These are phyloP conservation scores for Cornus suecica DNA, from an alignment of 148 eudicot genomes.

Conservation along the genomic window DNA sequence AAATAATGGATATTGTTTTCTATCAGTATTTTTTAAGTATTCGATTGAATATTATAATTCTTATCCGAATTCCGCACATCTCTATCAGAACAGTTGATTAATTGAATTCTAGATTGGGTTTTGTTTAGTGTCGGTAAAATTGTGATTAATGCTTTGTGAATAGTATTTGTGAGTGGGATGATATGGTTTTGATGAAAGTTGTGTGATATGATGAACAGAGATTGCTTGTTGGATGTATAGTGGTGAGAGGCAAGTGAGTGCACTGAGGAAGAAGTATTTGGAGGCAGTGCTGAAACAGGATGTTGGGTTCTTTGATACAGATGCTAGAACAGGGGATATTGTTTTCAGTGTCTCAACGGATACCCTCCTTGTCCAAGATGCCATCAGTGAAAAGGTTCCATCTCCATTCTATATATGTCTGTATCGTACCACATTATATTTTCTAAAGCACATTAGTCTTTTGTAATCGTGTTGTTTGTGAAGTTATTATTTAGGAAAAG, in stretches of 20 bases:
- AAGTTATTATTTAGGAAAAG: too few relatives aligned
- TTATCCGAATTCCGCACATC: too few relatives aligned
- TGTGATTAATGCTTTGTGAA: not conserved
- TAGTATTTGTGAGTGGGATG: not conserved
- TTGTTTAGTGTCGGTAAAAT: not conserved
- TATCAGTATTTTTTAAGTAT: too few relatives aligned
- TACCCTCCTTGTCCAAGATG: conserved; percentile 98
- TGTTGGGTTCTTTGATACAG: conserved; percentile 97
- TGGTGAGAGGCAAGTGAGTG: conserved; percentile 96
- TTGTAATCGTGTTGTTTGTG: too few relatives aligned
- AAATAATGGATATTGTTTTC: not conserved
- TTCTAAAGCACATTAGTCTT: too few relatives aligned
- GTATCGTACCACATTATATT: too few relatives aligned
- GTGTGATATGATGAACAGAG: conserved; percentile 36
- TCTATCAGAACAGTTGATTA: conserved; percentile 11
- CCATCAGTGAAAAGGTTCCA: conserved; percentile 94
- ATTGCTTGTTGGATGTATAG: conserved; percentile 98
- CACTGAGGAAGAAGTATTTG: conserved; percentile 85
- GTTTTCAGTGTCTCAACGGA: conserved; percentile 96
- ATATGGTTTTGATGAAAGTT: conserved; percentile 4
- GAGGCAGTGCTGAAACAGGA: conserved; percentile 95
- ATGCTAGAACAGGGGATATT: conserved; percentile 99
- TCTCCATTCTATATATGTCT: not conserved
- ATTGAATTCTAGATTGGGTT: not conserved
- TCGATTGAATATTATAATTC: too few relatives aligned